Evolutionary conservation across 306 rosid genomes (phyloP), one percentile per base, ranked within the genome.

Genomic region (Cajanus cajan): DNA sequence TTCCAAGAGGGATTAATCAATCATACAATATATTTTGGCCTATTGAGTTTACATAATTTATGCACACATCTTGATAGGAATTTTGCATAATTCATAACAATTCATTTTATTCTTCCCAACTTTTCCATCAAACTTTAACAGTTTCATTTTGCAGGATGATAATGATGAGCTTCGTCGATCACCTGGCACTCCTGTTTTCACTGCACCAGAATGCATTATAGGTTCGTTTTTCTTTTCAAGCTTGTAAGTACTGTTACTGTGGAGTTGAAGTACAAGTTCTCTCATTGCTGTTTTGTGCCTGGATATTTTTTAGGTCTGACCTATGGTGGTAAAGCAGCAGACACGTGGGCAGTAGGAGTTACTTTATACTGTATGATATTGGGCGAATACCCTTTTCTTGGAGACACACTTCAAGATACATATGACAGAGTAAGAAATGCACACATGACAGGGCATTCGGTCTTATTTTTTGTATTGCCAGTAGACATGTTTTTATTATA

Each of bases 141-240:
- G 50, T 61, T 77, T 72, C 71, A 48, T 86, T 82, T 54, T 88
- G 89, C 85, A 96, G 99, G 97, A 93, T 89, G 94, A 89, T 40
- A 89, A 91, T 73, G 99, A 96, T 54, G 90, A 89, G 77, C 97
- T 96, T 73, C 98, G 99, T 9, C 91, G 99, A 39, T 96, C 99
- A 75, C 99, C 99, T 6, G 99, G 99, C 44, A 96, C 99, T 85
- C 99, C 99, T 54, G 99, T 96, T 86, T 96, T 96, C 86, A 96
- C 99, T 50, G 99, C 99, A 79, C 98, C 99, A 19, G 99, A 96
- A 80, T 96, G 99, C 72, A 91, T 96, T 77, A 78, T 93, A 89
- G 98, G 99, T 93, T 51, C 80, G 21, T 25, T 69, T 80, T 22
- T 67, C 58, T 36, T 68, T 78, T 41, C 47, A 19, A 40, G 68